These are phyloP conservation scores for Aspergillus neotritici DNA, from an alignment of 2,329 filamentous ascomycete species.

Conservation along the genomic window DNA sequence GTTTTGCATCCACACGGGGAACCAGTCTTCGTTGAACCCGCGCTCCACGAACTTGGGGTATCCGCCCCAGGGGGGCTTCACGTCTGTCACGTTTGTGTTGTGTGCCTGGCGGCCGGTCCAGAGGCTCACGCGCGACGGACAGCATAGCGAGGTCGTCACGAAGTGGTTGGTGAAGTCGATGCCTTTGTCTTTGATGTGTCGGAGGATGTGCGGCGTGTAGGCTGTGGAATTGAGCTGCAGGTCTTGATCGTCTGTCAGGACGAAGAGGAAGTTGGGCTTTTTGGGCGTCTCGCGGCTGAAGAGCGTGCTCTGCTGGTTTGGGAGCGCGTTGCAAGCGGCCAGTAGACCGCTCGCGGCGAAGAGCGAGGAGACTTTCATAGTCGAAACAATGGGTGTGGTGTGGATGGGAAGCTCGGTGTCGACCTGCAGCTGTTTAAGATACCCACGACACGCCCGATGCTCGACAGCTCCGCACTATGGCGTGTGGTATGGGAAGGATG, in stretches of 20 bases:
- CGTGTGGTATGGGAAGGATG: no score
- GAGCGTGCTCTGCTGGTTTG: conserved; percentile 8
- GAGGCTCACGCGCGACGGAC: conserved; percentile 58
- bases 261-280: conserved; percentile 57
- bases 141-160: conserved; percentile 57
- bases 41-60: conserved; percentile 50
- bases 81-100: conserved; percentile 64
- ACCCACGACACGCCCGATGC: not conserved
- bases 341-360: conserved; percentile 11
- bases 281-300: conserved; percentile 6
- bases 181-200: conserved; percentile 54
- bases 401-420: not conserved
- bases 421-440: not conserved
- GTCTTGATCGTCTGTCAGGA: conserved; percentile 65
- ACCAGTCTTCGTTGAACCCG: conserved; percentile 47
- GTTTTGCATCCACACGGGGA: conserved; percentile 49
- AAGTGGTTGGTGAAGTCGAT: conserved; percentile 58
- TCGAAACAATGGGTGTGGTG: not conserved
- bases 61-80: conserved; percentile 47
- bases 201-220: conserved; percentile 55
- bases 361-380: conserved; percentile 17
- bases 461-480: not conserved
- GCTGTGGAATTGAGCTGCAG: conserved; percentile 55
- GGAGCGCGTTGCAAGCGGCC: conserved; percentile 10
- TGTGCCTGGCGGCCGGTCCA: conserved; percentile 61